A percentile compares a stretch with the other conserved stretches of the same genome.
Conservation (phyloP, 768 basidiomycete genomes). For the Dacryopinax primogenitus region DNA sequence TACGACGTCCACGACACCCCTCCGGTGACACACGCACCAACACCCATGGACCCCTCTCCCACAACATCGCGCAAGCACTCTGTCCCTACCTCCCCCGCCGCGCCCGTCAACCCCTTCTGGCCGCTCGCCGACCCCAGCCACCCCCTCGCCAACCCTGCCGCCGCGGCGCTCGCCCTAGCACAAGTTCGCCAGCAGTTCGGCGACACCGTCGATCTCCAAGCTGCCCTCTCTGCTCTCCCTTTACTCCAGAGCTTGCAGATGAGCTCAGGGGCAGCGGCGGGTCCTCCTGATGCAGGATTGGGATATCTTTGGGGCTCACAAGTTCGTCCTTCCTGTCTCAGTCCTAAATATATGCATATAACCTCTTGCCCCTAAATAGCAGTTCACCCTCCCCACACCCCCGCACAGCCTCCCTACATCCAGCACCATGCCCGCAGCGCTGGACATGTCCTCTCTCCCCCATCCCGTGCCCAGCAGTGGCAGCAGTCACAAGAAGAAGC, state of each 20-base stretch:
- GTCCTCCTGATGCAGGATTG: not conserved
- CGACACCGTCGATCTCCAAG: slow-evolving; percentile 1
- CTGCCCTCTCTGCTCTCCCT: not conserved
- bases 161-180: not conserved
- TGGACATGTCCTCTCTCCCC: not conserved
- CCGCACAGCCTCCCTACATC: slow-evolving; percentile 1
- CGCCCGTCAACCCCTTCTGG: not conserved
- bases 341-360: not conserved
- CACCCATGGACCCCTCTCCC: too few relatives aligned
- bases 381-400: slow-evolving; percentile 4
- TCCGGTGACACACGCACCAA: too few relatives aligned
- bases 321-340: not conserved
- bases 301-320: slow-evolving; percentile 6
- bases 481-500: slow-evolving; percentile 1
- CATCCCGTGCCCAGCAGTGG: not conserved
- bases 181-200: slow-evolving; percentile 8
- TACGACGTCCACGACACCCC: too few relatives aligned
- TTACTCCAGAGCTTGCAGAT: not conserved
- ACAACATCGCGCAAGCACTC: too few relatives aligned
- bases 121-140: not conserved
- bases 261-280: not conserved
- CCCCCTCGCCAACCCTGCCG: not conserved
- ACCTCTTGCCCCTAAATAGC: not conserved
- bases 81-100: not conserved
- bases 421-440: not conserved